A percentile compares a stretch with the other conserved stretches of the same genome.
Evolutionary conservation across 139 green algal genomes (phyloP).

Genomic region (Haematococcus lacustris): DNA sequence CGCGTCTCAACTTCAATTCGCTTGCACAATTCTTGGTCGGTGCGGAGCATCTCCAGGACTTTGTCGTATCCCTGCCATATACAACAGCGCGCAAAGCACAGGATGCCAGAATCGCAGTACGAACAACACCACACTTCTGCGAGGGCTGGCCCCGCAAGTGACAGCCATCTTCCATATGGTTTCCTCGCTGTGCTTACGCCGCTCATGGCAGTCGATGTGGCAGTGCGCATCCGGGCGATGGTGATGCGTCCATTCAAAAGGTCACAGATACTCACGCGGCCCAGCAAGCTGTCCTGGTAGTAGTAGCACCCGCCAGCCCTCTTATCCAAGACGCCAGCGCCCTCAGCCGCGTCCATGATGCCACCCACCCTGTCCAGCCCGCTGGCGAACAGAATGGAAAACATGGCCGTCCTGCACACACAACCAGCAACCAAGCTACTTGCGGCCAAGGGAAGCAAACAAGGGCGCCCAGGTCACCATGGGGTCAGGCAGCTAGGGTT

Average conservation of each 20-base stretch:
- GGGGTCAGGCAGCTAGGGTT: not conserved
- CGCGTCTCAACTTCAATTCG: too few relatives aligned
- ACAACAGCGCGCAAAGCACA: not conserved
- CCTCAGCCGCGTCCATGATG: not conserved
- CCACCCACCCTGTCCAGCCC: not conserved
- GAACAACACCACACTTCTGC: not conserved
- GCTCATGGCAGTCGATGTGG: not conserved
- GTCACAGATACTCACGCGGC: not conserved
- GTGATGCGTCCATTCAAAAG: not conserved
- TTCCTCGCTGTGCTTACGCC: not conserved
- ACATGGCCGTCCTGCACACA: not conserved
- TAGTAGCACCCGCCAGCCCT: not conserved
- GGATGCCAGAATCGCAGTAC: not conserved
- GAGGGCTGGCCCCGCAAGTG: not conserved
- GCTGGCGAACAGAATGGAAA: not conserved
- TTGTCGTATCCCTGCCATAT: not conserved
- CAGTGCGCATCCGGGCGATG: not conserved
- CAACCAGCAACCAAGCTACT: not conserved
- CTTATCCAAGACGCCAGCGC: not conserved
- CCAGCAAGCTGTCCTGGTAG: not conserved
- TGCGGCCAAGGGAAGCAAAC: not conserved
- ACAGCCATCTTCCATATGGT: not conserved
- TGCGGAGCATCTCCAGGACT: not conserved
- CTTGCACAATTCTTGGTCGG: not conserved
- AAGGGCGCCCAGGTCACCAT: not conserved